Percentiles rank a stretch among this genome's conserved stretches.
phyloP scores from a whole-genome alignment of 768 basidiomycete species.

The Boletus reticuloceps region DNA sequence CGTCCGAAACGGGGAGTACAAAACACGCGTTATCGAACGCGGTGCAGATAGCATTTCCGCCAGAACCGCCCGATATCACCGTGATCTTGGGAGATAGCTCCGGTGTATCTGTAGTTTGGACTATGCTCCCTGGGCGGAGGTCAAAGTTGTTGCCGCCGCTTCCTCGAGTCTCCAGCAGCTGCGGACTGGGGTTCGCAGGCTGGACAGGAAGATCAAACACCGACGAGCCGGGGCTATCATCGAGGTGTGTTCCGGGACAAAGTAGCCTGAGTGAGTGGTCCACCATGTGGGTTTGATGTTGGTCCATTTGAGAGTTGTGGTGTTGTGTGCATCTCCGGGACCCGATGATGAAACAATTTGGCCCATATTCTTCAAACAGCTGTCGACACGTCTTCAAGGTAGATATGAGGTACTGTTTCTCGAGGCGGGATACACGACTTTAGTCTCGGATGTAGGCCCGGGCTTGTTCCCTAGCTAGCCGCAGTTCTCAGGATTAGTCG shows the following conservation, averaged over 20 bases:
- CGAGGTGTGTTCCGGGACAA: conserved; percentile 10
- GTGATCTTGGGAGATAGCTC: conserved; percentile 47
- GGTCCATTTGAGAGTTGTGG: not conserved
- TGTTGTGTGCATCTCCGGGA: not conserved
- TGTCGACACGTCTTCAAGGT: too few species aligned
- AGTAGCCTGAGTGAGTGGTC: conserved; percentile 7
- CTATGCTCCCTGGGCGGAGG: conserved; percentile 1
- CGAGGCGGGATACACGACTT: too few species aligned
- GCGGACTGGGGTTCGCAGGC: conserved; percentile 14
- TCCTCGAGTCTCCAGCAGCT: conserved; percentile 17
- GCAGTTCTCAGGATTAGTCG: not conserved
- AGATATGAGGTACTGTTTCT: too few species aligned
- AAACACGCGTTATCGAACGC: conserved; percentile 80
- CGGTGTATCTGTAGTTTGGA: conserved; percentile 3
- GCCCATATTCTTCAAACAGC: too few species aligned
- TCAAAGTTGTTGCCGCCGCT: not conserved
- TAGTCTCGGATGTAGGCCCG: too few species aligned
- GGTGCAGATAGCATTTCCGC: conserved; percentile 86
- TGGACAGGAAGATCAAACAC: conserved; percentile 72
- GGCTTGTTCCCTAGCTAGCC: too few species aligned
- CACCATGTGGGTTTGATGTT: conserved; percentile 4
- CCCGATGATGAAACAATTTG: too few species aligned
- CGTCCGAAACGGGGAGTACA: conserved; percentile 91
- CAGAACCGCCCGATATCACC: conserved; percentile 91
- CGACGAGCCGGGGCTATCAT: conserved; percentile 63